Base-by-base conservation (phyloP, 2,329 filamentous ascomycete genomes). In the Fusarium sublunatum region DNA sequence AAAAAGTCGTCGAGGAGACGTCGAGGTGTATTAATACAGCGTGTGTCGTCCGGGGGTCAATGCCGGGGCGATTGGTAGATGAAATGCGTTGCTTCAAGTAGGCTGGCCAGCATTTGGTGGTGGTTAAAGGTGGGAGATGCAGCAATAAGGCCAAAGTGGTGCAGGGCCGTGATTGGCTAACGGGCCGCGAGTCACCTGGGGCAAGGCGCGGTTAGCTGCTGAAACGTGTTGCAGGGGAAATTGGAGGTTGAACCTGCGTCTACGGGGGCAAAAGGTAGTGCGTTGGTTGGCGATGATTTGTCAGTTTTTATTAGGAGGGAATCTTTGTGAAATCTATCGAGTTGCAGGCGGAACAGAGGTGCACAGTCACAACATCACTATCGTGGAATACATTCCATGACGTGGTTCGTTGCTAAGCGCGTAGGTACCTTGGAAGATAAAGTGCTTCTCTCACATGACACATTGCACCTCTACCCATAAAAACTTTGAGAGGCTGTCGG, bases 41-140 rank as follows among this genome's bases (percentile, higher is more conserved):
- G 44, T 44, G 55, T 39, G 59, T 62, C 53, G 51, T 53, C 48
- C 44, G 53, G 50, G 43, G 42, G 34, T 54, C 69, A 71, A 71
- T 69, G 65, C 65, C 58, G 40, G 56, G 51, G 44, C 38, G 52
- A 32, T 15, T 58, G 56, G 60, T 44, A 55, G 65, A 61, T 61
- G 65, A 64, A 45, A 61, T 59, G 51, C 36, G 64, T 69, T 66
- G 59, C 44, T 41, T 56, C 55, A 61, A 49, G 46, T 41, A 50
- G 52, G 50, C 62, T 61, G 60, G 48, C 53, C 46, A 60, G 52
- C 47, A 53, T 55, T 58, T 58, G 51, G 46, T 67, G 66, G 42
- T 64, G 64, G 59, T 66, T 58, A 56, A 53, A 69, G 53, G 63
- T 69, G 69, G 68, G 69, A 71, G 64, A 55, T 53, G 59, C 58